Conservation (phyloP, 1,139 yeast species). For the Hansenula lynferdii region DNA sequence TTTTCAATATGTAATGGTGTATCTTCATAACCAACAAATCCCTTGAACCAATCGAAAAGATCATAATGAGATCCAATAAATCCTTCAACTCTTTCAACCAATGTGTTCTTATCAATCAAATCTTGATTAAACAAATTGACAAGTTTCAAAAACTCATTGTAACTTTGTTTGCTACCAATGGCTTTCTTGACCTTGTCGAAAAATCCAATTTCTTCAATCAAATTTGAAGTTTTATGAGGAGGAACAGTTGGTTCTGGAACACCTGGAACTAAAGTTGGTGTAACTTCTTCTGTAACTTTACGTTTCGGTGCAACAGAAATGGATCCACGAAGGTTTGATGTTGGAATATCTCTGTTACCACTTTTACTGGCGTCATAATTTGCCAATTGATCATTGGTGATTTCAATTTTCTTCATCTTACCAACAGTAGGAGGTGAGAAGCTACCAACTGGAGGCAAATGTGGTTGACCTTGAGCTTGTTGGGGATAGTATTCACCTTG, state of each 20-base stretch:
- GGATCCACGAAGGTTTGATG: slow-evolving; percentile 37
- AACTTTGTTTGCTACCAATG: slow-evolving; percentile 84
- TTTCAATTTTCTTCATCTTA: slow-evolving; percentile 13
- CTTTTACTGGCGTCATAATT: slow-evolving; percentile 12
- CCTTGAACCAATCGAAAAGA: slow-evolving; percentile 84
- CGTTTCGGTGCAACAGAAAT: slow-evolving; percentile 25
- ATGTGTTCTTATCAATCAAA: slow-evolving; percentile 74
- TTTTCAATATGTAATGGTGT: slow-evolving; percentile 79
- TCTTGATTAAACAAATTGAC: slow-evolving; percentile 86
- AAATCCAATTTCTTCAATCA: slow-evolving; percentile 81
- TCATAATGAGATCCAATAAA: slow-evolving; percentile 81
- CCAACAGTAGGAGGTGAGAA: slow-evolving; percentile 70
- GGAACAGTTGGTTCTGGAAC: slow-evolving; percentile 85
- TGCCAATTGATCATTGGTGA: background rate
- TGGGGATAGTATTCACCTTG: slow-evolving; percentile 27
- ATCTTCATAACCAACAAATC: slow-evolving; percentile 84
- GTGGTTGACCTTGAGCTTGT: slow-evolving; percentile 29
- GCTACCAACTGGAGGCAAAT: slow-evolving; percentile 93
- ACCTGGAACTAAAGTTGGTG: slow-evolving; percentile 78
- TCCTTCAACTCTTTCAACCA: slow-evolving; percentile 80
- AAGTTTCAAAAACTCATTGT: slow-evolving; percentile 86
- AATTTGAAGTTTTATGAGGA: slow-evolving; percentile 51
- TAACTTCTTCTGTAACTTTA: slow-evolving; percentile 31
- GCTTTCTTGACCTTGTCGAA: slow-evolving; percentile 91
- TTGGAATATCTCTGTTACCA: slow-evolving; percentile 27